Evolutionary conservation across 1,139 yeast species (phyloP).

Genomic region (Geotrichum fermentans): DNA sequence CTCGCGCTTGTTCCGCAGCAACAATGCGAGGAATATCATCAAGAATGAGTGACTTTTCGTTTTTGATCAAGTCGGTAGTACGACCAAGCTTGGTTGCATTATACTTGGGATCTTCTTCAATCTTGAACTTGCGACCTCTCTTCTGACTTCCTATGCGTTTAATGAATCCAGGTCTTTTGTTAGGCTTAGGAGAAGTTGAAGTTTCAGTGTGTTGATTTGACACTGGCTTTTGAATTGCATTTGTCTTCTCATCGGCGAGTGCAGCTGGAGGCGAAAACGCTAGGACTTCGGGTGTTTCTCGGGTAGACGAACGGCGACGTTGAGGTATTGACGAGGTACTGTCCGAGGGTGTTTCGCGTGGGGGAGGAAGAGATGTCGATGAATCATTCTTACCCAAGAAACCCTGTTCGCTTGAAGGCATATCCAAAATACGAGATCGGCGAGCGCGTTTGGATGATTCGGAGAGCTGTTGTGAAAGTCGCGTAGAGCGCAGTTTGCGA

Average conservation of each 20-base stretch:
- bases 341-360: not conserved
- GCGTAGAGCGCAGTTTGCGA: constrained; percentile 65
- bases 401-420: constrained; percentile 39
- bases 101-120: not conserved
- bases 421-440: constrained; percentile 48
- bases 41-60: constrained; percentile 79
- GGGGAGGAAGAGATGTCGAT: constrained; percentile 18
- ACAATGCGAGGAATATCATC: constrained; percentile 97
- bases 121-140: constrained; percentile 14
- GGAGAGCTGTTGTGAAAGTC: constrained; percentile 63
- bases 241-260: not conserved
- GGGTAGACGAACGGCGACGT: not conserved
- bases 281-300: not conserved
- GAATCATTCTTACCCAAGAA: constrained; percentile 28
- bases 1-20: constrained; percentile 95
- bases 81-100: constrained; percentile 32
- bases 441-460: constrained; percentile 57
- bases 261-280: not conserved
- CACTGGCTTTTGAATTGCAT: not conserved
- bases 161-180: constrained; percentile 15
- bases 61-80: constrained; percentile 69
- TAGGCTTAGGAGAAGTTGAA: not conserved
- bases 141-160: constrained; percentile 17
- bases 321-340: not conserved
- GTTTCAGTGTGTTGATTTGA: not conserved